Evolutionary conservation across 2,329 filamentous ascomycete genomes (phyloP), one percentile per base, ranked within the genome.

Genomic region (Pseudogymnoascus sp.): DNA sequence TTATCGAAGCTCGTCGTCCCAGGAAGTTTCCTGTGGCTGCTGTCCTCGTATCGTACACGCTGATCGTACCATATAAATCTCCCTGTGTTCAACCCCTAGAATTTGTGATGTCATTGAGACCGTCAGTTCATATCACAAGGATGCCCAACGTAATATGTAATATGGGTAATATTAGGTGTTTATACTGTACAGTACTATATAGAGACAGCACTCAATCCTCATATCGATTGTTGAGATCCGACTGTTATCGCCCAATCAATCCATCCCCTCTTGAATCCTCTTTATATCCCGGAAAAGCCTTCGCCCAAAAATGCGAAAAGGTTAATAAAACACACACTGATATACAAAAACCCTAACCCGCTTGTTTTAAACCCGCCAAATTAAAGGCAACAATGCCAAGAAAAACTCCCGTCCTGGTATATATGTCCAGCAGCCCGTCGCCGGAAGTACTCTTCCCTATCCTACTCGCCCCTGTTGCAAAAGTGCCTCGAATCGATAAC

Each of bases 391-490:
- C 47, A 57, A 57, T 57, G 47, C 47, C 47, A 33, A 57, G 47
- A 57, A 57, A 50, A 57, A 57, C 47, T 57, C 47, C 47, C 47
- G 10, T 57, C 47, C 26, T 33, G 47, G 47, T 57, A 57, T 57
- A 57, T 57, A 57, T 33, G n/a, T 57, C 28, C 23, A 26, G 33
- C 11, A 57, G 47, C 47, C 47, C 47, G 19, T 57, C 47, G 26
- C 47, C 47, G 47, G 47, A 33, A 57, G 47, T 33, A 19, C n/a
- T 57, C 47, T 57, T 57, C n/a, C 26, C n/a, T 57, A 57, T 57
- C 47, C 13, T 57, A 31, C 44, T 28, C 15, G 9, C 15, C 23
- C 15, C 7, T 17, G 47, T 31, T 31, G 7, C 26, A 33, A 57
- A 57, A 57, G n/a, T 31, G n/a, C n/a, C 19, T 57, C 26, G n/a